Conservation (phyloP, 2,329 filamentous ascomycete genomes). For the Calonectria pseudoreteaudii region DNA sequence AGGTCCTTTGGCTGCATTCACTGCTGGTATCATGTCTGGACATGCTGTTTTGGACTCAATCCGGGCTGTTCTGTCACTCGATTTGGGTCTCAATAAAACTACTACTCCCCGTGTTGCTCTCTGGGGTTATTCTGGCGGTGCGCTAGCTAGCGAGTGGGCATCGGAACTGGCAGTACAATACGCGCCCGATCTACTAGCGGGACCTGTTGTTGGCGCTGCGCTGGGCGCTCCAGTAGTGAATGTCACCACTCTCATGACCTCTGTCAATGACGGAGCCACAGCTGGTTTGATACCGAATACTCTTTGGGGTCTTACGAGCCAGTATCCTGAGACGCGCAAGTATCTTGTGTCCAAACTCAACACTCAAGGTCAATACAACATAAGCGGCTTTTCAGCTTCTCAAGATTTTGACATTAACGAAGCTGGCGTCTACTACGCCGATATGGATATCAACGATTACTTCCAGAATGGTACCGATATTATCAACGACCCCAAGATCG, state of each 20-base stretch:
- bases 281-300: slow-evolving; percentile 35
- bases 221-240: slow-evolving; percentile 61
- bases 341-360: slow-evolving; percentile 35
- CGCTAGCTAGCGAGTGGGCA: slow-evolving; percentile 63
- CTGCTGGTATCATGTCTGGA: slow-evolving; percentile 55
- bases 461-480: slow-evolving; percentile 25
- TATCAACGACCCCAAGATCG: slow-evolving; percentile 22
- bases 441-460: slow-evolving; percentile 28
- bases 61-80: slow-evolving; percentile 53
- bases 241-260: slow-evolving; percentile 48
- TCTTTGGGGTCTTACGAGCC: slow-evolving; percentile 36
- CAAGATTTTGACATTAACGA: slow-evolving; percentile 10
- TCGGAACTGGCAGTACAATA: slow-evolving; percentile 64
- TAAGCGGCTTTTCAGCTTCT: slow-evolving; percentile 36
- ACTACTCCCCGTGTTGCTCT: slow-evolving; percentile 50
- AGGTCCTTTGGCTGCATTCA: slow-evolving; percentile 57
- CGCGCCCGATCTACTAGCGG: slow-evolving; percentile 59
- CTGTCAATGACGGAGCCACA: slow-evolving; percentile 43
- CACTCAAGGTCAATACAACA: slow-evolving; percentile 29
- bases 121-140: slow-evolving; percentile 69
- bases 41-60: slow-evolving; percentile 59
- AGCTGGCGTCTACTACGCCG: slow-evolving; percentile 23
- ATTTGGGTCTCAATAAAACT: slow-evolving; percentile 43
- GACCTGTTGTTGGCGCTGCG: slow-evolving; percentile 57
- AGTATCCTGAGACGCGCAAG: slow-evolving; percentile 33